Evolutionary conservation across 169 alveolate genomes (phyloP).

Genomic region (Eimeria acervulina): DNA sequence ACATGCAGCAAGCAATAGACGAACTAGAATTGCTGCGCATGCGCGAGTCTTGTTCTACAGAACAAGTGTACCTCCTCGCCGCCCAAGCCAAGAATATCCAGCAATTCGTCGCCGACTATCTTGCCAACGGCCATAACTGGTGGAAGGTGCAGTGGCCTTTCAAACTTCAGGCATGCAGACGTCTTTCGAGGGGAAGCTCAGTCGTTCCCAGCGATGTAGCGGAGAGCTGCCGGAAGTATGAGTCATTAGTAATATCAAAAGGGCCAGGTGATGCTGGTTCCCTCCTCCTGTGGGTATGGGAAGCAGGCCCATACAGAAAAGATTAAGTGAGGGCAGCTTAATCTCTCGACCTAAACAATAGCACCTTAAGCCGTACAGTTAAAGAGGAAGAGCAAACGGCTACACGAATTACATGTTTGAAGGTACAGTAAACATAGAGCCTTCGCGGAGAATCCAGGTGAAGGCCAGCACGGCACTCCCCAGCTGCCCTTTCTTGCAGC

Average conservation of each 20-base stretch:
- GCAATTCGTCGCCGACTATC: neutral
- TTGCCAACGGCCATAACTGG: neutral
- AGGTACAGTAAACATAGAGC: no score
- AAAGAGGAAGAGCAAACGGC: neutral
- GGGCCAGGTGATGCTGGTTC: neutral
- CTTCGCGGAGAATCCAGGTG: neutral
- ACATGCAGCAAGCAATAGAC: neutral
- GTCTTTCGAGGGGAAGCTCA: neutral
- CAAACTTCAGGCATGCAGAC: neutral
- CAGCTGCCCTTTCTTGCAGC: neutral
- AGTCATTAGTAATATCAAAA: neutral
- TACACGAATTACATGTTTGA: neutral
- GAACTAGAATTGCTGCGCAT: neutral
- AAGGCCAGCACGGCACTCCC: neutral
- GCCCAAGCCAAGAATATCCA: slow-evolving; percentile 9
- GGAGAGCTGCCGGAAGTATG: neutral
- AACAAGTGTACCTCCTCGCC: neutral
- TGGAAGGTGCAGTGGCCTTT: slow-evolving; percentile 23
- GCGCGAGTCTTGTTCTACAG: slow-evolving; percentile 37
- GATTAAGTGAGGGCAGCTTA: no score
- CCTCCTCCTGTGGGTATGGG: slow-evolving; percentile 10
- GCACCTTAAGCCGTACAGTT: neutral
- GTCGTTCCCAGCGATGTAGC: neutral
- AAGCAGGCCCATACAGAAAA: neutral
- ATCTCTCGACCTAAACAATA: neutral